Evolutionary conservation across 2,329 filamentous ascomycete species (phyloP), one percentile per base, ranked within the genome.

Genomic region (Epicoccum nigrum): DNA sequence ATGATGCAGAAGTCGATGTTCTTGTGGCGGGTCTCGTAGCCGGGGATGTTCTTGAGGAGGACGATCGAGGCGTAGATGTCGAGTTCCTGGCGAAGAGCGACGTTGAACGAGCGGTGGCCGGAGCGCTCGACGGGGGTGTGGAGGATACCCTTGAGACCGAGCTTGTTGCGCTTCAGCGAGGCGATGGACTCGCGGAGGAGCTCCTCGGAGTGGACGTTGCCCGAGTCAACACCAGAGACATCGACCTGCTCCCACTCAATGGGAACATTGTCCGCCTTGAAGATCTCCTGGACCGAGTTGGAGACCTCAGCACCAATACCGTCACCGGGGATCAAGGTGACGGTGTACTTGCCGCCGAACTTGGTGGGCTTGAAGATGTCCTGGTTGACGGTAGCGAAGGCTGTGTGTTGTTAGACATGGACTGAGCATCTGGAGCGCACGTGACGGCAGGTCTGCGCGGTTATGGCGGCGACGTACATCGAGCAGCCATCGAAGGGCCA

Each of bases 311-410:
- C 90, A 77, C 94, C 94, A 75, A 99, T 96, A 82, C 94, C 94
- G 72, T 99, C 94, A 80, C 93, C 94, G 77, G 94, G 94, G 76
- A 99, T 97, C 72, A 99, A 84, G 61, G 93, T 97, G 68, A 97
- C 93, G 30, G 94, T 99, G 85, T 97, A 99, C 83, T 97, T 99
- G 81, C 93, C 91, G 76, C 94, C 94, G 77, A 92, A 97, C 84
- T 97, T 94, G 81, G 93, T 92, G 68, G 92, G 92, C 85, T 97
- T 96, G 86, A 97, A 97, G 79, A 97, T 93, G 79, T 97, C 94
- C 75, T 89, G 89, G 78, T 92, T 86, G 68, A 96, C 82, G 60
- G 90, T 96, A 43, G 77, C 77, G 64, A 74, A 65, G 49, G 64
- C 70, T 73, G 49, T 45, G 28, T 37, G 16, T 13, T 37, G 59